Conservation (phyloP, 768 basidiomycete genomes). For the Sporobolomyces pararoseus region DNA sequence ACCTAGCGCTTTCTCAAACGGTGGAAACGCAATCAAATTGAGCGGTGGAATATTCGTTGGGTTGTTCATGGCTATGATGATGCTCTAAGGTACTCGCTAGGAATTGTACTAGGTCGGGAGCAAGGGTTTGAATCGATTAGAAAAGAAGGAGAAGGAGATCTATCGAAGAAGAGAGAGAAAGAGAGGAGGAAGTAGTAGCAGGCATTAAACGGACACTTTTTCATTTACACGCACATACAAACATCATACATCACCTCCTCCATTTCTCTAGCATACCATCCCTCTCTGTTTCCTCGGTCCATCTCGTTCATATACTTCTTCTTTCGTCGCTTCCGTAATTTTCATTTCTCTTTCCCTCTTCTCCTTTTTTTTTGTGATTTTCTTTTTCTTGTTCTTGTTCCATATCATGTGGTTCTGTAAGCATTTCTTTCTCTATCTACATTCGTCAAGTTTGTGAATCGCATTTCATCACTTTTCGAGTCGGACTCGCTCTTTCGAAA, state of each 20-base stretch:
- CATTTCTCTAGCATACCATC: background rate
- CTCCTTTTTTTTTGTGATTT: background rate
- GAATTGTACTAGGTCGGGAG: background rate
- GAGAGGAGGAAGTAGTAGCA: too few species aligned
- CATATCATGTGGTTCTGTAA: too few species aligned
- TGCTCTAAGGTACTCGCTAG: slow-evolving; percentile 6
- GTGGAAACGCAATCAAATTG: background rate
- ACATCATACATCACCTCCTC: background rate
- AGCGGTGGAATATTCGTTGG: background rate
- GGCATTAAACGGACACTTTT: slow-evolving; percentile 16
- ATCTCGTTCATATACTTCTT: too few species aligned
- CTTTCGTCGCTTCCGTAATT: background rate
- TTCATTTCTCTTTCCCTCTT: background rate
- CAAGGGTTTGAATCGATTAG: too few species aligned
- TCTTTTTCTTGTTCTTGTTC: background rate
- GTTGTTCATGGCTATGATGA: slow-evolving; percentile 4
- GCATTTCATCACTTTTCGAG: too few species aligned
- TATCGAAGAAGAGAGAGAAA: background rate
- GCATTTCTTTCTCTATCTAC: too few species aligned
- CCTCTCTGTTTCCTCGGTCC: background rate
- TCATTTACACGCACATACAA: background rate
- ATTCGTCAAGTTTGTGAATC: too few species aligned
- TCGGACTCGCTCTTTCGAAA: too few species aligned
- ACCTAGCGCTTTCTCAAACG: slow-evolving; percentile 18
- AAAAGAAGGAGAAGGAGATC: too few species aligned